A percentile compares a stretch with the other conserved stretches of the same genome.
Conservation (phyloP, 345 rosid genomes). For the sweet orange (Citrus sinensis) region DNA sequence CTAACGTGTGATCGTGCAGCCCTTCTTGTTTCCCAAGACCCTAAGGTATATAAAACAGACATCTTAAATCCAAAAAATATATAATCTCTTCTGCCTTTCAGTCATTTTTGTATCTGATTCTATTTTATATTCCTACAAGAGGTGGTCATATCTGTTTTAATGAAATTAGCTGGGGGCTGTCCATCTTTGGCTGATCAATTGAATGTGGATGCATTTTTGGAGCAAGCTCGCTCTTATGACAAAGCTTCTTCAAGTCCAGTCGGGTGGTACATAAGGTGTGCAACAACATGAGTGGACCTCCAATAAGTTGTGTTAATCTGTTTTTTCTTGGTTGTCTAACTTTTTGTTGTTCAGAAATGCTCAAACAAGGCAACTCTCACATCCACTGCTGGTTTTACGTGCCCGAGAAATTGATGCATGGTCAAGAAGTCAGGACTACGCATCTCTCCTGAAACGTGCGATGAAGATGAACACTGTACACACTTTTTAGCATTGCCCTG, state of each 20-base stretch:
- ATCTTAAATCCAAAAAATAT: neutral
- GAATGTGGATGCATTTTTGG: conserved; percentile 91
- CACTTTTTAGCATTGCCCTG: conserved; percentile 31
- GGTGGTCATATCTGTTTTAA: conserved; percentile 90
- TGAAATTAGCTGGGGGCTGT: conserved; percentile 95
- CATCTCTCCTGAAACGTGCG: conserved; percentile 62
- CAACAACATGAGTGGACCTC: neutral
- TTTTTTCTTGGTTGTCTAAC: conserved; percentile 24
- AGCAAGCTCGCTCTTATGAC: conserved; percentile 95
- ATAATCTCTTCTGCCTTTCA: neutral
- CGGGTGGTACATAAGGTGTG: conserved; percentile 93
- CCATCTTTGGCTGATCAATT: conserved; percentile 92
- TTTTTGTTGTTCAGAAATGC: conserved; percentile 61
- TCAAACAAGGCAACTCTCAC: conserved; percentile 91
- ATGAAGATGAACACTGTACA: conserved; percentile 30
- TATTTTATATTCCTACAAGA: conserved; percentile 58
- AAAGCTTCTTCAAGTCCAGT: conserved; percentile 86
- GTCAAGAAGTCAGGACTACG: conserved; percentile 81
- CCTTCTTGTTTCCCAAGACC: conserved; percentile 92
- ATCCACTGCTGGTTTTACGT: conserved; percentile 95
- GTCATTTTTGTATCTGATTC: conserved; percentile 23
- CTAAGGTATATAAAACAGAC: conserved; percentile 52
- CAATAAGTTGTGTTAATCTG: neutral
- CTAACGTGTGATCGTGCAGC: conserved; percentile 98
- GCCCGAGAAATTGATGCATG: conserved; percentile 96